These are phyloP conservation scores for Globisporangium middletonii DNA, from an alignment of 352 stramenopile species.

Conservation along the genomic window DNA sequence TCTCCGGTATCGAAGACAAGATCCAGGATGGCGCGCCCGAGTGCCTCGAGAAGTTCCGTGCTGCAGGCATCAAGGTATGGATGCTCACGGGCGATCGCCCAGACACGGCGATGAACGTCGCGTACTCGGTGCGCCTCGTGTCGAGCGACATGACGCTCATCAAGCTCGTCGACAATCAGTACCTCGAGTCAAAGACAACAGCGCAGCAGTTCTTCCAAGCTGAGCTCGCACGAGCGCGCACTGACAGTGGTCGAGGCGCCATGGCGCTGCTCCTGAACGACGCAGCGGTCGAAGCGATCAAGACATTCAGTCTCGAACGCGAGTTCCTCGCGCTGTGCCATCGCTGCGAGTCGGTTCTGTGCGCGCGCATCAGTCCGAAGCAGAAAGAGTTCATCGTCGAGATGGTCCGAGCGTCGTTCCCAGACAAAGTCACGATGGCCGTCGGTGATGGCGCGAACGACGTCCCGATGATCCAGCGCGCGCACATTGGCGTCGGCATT, in stretches of 20 bases:
- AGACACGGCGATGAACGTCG: slow-evolving; percentile 65
- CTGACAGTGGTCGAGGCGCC: neutral
- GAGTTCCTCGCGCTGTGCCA: slow-evolving; percentile 44
- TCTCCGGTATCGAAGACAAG: slow-evolving; percentile 65
- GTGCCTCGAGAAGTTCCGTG: slow-evolving; percentile 48
- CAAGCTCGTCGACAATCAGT: slow-evolving; percentile 26
- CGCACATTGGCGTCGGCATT: slow-evolving; percentile 61
- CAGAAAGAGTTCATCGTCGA: slow-evolving; percentile 97
- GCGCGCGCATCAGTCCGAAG: slow-evolving; percentile 93
- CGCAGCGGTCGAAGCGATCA: slow-evolving; percentile 37
- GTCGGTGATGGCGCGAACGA: slow-evolving; percentile 92
- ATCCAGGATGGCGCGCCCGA: slow-evolving; percentile 55
- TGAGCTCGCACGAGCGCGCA: slow-evolving; percentile 15
- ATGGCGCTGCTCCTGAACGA: slow-evolving; percentile 47
- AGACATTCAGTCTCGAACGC: slow-evolving; percentile 25
- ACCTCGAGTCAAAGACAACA: slow-evolving; percentile 15
- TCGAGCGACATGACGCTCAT: slow-evolving; percentile 46
- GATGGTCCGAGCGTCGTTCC: slow-evolving; percentile 68
- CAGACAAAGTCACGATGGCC: slow-evolving; percentile 59
- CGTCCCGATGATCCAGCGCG: slow-evolving; percentile 89
- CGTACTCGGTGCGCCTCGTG: slow-evolving; percentile 43
- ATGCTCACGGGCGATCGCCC: slow-evolving; percentile 65
- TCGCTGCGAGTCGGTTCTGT: slow-evolving; percentile 93
- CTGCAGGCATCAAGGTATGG: slow-evolving; percentile 68
- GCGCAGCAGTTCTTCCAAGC: slow-evolving; percentile 19